phyloP scores from a whole-genome alignment of 208 protist genomes.

The Jaenimonas drosophilae region DNA sequence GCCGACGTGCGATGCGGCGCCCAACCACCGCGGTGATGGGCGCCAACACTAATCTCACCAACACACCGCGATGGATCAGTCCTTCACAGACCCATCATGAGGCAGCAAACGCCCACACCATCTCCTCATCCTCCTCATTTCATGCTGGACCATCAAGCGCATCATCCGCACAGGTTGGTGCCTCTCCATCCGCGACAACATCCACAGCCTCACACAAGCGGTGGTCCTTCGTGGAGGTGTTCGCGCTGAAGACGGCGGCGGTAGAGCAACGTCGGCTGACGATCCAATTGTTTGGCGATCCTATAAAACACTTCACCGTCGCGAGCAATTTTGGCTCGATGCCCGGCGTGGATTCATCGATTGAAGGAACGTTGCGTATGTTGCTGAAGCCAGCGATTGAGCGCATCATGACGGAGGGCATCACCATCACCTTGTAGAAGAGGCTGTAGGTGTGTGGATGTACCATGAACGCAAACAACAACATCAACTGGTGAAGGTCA shows the following conservation, averaged over 20 bases:
- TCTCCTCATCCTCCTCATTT: too few species aligned
- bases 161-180: too few species aligned
- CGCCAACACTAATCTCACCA: too few species aligned
- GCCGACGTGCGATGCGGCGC: conserved; percentile 64
- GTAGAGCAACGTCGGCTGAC: conserved; percentile 49
- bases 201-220: conserved; percentile 6
- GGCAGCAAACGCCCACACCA: too few species aligned
- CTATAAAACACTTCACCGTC: conserved; percentile 71
- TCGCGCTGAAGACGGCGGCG: conserved; percentile 23
- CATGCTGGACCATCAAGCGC: too few species aligned
- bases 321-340: conserved; percentile 73
- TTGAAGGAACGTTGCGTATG: conserved; percentile 61
- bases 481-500: too few species aligned
- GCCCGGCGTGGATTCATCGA: conserved; percentile 57
- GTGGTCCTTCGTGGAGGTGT: conserved; percentile 38
- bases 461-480: conserved; percentile 3
- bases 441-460: too few species aligned
- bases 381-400: conserved; percentile 76
- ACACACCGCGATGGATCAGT: too few species aligned
- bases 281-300: conserved; percentile 79
- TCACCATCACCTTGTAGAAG: too few species aligned
- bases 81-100: too few species aligned
- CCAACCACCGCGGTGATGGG: too few species aligned
- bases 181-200: too few species aligned
- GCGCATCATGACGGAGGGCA: conserved; percentile 70